phyloP scores from a whole-genome alignment of 192 early-diverging fungal species.

The Rhizoclosmatium sp. region DNA sequence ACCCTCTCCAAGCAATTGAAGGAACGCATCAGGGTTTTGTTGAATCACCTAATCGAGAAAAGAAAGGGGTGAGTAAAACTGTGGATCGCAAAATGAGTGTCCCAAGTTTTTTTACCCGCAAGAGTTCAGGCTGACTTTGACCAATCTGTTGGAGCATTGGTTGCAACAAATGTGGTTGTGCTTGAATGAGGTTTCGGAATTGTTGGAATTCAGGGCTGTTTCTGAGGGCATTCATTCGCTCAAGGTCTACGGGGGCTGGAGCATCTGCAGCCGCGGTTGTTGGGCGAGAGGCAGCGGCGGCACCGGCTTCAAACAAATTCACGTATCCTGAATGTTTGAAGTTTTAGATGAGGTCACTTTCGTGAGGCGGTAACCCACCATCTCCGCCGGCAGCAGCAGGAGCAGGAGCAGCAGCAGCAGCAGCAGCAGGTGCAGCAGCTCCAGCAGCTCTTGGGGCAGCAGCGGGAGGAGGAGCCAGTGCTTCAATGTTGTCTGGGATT shows the following conservation, averaged over 20 bases:
- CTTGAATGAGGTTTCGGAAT: slow-evolving; percentile 84
- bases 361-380: not conserved
- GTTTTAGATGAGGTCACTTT: not conserved
- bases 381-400: slow-evolving; percentile 24
- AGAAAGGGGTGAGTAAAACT: slow-evolving; percentile 1
- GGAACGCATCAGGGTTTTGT: slow-evolving; percentile 79
- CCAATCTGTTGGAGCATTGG: slow-evolving; percentile 86
- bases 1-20: slow-evolving; percentile 70
- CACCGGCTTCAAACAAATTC: slow-evolving; percentile 57
- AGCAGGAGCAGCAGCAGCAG: slow-evolving; percentile 25
- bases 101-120: slow-evolving; percentile 51
- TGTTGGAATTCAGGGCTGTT: slow-evolving; percentile 90
- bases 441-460: slow-evolving; percentile 29
- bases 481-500: slow-evolving; percentile 74
- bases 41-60: slow-evolving; percentile 60
- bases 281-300: slow-evolving; percentile 29
- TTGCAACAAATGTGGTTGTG: slow-evolving; percentile 85
- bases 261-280: slow-evolving; percentile 31
- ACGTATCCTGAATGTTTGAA: slow-evolving; percentile 41
- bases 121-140: slow-evolving; percentile 82
- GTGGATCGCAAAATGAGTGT: not conserved
- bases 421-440: slow-evolving; percentile 36
- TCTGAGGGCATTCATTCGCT: slow-evolving; percentile 59
- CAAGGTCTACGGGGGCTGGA: slow-evolving; percentile 45
- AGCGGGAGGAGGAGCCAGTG: slow-evolving; percentile 2